A percentile compares a stretch with the other conserved stretches of the same genome.
Conservation (phyloP, 345 rosid genomes). For the Sonneratia caseolaris region DNA sequence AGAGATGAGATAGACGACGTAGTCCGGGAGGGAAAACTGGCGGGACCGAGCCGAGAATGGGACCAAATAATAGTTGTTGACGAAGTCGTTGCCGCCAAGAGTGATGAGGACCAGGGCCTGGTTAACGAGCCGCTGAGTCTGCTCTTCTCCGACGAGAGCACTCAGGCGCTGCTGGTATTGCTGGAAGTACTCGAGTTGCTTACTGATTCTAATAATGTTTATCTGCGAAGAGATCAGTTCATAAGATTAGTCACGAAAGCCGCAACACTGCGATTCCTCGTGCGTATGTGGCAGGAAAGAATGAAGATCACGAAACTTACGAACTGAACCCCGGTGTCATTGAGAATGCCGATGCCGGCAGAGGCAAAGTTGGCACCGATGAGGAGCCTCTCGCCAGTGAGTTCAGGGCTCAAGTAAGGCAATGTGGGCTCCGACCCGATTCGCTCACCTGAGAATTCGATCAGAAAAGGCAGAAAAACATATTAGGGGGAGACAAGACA, state of each 20-base stretch:
- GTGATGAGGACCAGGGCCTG: constrained; percentile 52
- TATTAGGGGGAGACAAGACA: background rate
- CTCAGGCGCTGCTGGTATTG: constrained; percentile 54
- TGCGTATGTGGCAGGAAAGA: background rate
- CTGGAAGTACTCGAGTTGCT: constrained; percentile 44
- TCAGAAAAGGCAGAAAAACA: background rate
- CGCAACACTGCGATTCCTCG: too few species aligned
- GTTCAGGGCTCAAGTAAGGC: constrained; percentile 16
- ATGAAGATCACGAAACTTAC: constrained; percentile 2
- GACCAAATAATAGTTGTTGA: constrained; percentile 70
- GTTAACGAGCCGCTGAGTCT: constrained; percentile 36
- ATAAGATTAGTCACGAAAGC: background rate
- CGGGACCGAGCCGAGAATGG: constrained; percentile 77
- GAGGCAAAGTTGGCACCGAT: constrained; percentile 20
- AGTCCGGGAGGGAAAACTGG: constrained; percentile 49
- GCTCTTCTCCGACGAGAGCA: constrained; percentile 33
- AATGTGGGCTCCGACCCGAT: constrained; percentile 15
- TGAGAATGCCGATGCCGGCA: constrained; percentile 16
- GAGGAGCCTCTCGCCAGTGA: constrained; percentile 12
- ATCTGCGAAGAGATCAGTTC: constrained; percentile 21
- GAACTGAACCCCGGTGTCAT: constrained; percentile 16
- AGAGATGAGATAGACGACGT: constrained; percentile 44
- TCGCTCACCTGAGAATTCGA: constrained; percentile 8
- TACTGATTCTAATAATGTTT: constrained; percentile 50
- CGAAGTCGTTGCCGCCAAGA: constrained; percentile 74